These are phyloP conservation scores for Irpex sp. DNA, from an alignment of 1,284 basidiomycete genomes.

Conservation along the genomic window DNA sequence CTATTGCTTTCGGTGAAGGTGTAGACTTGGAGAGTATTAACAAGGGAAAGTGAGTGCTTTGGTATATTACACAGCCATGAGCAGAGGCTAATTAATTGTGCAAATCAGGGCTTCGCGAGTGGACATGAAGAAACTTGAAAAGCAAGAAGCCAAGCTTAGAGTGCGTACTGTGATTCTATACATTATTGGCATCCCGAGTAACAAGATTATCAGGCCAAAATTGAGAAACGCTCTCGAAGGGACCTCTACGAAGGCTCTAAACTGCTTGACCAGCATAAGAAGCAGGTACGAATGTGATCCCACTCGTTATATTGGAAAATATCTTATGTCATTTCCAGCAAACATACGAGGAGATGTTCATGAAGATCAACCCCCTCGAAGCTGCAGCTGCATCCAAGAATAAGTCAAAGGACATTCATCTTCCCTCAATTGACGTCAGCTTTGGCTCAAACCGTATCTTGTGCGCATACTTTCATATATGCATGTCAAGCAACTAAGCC, in stretches of 20 bases:
- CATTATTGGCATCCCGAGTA: background rate
- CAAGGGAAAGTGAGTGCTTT: constrained; percentile 79
- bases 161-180: constrained; percentile 29
- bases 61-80: background rate
- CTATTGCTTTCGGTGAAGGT: constrained; percentile 79
- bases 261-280: constrained; percentile 87
- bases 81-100: background rate
- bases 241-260: constrained; percentile 96
- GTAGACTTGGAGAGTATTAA: constrained; percentile 93
- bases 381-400: constrained; percentile 76
- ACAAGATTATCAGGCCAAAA: constrained; percentile 68
- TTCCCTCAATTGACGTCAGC: constrained; percentile 93
- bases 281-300: constrained; percentile 53
- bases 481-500: constrained; percentile 5
- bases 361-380: constrained; percentile 98
- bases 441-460: constrained; percentile 93
- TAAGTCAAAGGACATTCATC: constrained; percentile 95
- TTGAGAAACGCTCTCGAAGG: constrained; percentile 86
- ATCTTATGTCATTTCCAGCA: constrained; percentile 45
- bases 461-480: constrained; percentile 37
- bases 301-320: background rate
- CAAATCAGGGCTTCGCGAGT: constrained; percentile 79
- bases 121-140: constrained; percentile 97
- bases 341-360: constrained; percentile 97
- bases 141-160: constrained; percentile 96